A percentile compares a stretch with the other conserved stretches of the same genome.
Conservation (phyloP, 1,139 yeast genomes). For the Suhomyces ambrosiae region DNA sequence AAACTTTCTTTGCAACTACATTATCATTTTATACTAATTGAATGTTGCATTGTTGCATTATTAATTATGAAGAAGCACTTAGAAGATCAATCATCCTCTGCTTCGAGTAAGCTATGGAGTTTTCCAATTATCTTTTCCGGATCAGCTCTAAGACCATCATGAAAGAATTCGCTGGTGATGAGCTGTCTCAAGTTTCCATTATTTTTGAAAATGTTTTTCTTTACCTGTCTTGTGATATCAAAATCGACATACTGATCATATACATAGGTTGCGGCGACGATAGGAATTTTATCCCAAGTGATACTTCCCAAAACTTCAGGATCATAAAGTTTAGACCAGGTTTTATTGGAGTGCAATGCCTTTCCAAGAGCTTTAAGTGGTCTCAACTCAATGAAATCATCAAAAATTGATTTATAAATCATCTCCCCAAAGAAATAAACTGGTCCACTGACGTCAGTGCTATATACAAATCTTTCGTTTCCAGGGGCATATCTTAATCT, state of each 20-base stretch:
- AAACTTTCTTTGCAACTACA: too few species aligned
- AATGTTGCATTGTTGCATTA: too few species aligned
- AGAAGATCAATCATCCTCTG: slow-evolving; percentile 42
- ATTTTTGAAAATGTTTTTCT: slow-evolving; percentile 31
- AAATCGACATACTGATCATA: slow-evolving; percentile 60
- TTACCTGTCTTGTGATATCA: slow-evolving; percentile 38
- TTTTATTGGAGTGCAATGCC: slow-evolving; percentile 39
- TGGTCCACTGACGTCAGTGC: slow-evolving; percentile 20
- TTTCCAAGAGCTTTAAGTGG: slow-evolving; percentile 44
- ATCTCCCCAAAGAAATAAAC: slow-evolving; percentile 61
- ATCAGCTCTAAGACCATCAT: slow-evolving; percentile 51
- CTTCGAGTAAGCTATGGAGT: slow-evolving; percentile 43
- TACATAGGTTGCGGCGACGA: slow-evolving; percentile 53
- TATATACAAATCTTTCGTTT: slow-evolving; percentile 29
- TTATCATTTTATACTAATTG: too few species aligned
- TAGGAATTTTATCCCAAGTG: slow-evolving; percentile 43
- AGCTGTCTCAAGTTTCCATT: slow-evolving; percentile 42
- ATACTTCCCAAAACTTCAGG: slow-evolving; percentile 28
- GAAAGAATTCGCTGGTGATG: slow-evolving; percentile 54
- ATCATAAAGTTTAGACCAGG: slow-evolving; percentile 50
- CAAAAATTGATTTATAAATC: slow-evolving; percentile 54
- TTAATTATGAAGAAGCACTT: background rate
- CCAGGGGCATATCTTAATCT: slow-evolving; percentile 34
- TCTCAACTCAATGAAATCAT: slow-evolving; percentile 48
- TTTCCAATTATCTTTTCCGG: slow-evolving; percentile 43